Conservation (phyloP, 345 rosid species). For the Cardamine occulta region DNA sequence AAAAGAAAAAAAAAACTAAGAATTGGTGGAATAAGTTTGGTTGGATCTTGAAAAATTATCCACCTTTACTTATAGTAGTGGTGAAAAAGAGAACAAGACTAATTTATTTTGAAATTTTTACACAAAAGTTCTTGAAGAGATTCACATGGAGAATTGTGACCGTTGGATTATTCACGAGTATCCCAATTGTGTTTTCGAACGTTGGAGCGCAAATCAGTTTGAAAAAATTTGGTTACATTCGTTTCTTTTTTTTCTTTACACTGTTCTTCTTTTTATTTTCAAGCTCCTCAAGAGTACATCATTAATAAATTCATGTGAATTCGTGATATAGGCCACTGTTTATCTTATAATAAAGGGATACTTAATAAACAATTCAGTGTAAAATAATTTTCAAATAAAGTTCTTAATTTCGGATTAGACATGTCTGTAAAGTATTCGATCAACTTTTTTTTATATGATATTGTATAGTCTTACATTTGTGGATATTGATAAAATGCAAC, state of each 20-base stretch:
- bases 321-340: constrained; percentile 35
- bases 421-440: constrained; percentile 14
- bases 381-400: constrained; percentile 3
- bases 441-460: background rate
- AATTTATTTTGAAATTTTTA: constrained; percentile 5
- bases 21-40: constrained; percentile 35
- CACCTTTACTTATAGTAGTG: constrained; percentile 51
- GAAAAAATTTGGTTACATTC: constrained; percentile 39
- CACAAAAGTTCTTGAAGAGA: constrained; percentile 50
- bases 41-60: constrained; percentile 45
- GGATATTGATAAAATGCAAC: constrained; percentile 1
- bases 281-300: constrained; percentile 35
- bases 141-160: constrained; percentile 73
- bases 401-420: constrained; percentile 10
- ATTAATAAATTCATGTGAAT: constrained; percentile 43
- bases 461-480: background rate
- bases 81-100: constrained; percentile 28
- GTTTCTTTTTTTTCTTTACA: background rate
- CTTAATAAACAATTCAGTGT: background rate
- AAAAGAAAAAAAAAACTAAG: background rate
- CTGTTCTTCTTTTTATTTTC: background rate
- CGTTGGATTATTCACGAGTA: constrained; percentile 61
- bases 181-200: constrained; percentile 49
- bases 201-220: constrained; percentile 71
- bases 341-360: constrained; percentile 14